phyloP scores from a whole-genome alignment of 192 early-diverging fungal genomes.

The Gryganskiella cystojenkinii region DNA sequence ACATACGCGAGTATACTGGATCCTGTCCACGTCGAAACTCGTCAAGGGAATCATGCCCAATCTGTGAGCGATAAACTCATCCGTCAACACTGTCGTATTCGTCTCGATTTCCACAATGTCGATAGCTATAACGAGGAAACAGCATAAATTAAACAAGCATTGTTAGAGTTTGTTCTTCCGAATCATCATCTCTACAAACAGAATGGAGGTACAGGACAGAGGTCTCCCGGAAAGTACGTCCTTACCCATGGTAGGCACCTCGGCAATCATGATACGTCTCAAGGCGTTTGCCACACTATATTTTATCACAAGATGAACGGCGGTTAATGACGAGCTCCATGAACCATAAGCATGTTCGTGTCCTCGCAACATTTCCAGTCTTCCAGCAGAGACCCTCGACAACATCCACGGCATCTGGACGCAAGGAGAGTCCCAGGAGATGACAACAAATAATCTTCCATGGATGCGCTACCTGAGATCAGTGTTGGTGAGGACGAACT shows the following conservation, averaged over 20 bases:
- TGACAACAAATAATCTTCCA: not conserved
- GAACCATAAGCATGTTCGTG: too few species aligned
- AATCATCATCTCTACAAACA: too few species aligned
- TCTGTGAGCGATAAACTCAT: constrained; percentile 96
- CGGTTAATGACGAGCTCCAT: not conserved
- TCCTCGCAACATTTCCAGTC: too few species aligned
- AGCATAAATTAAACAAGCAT: not conserved
- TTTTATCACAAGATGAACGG: not conserved
- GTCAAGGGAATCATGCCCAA: constrained; percentile 93
- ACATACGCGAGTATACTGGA: constrained; percentile 82
- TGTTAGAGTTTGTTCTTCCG: too few species aligned
- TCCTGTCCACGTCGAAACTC: constrained; percentile 78
- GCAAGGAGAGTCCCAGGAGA: too few species aligned
- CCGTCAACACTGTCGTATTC: constrained; percentile 93
- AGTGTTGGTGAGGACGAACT: constrained; percentile 88
- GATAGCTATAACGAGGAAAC: constrained; percentile 70
- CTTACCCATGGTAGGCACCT: constrained; percentile 92
- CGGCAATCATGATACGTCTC: constrained; percentile 96
- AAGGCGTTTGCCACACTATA: constrained; percentile 90
- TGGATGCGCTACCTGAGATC: constrained; percentile 72
- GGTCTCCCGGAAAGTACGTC: too few species aligned
- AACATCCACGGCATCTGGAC: too few species aligned
- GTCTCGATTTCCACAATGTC: constrained; percentile 95
- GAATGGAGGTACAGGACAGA: too few species aligned
- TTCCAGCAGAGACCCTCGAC: too few species aligned